phyloP scores from a whole-genome alignment of 192 early-diverging fungal genomes.

The Mortierella alpina region DNA sequence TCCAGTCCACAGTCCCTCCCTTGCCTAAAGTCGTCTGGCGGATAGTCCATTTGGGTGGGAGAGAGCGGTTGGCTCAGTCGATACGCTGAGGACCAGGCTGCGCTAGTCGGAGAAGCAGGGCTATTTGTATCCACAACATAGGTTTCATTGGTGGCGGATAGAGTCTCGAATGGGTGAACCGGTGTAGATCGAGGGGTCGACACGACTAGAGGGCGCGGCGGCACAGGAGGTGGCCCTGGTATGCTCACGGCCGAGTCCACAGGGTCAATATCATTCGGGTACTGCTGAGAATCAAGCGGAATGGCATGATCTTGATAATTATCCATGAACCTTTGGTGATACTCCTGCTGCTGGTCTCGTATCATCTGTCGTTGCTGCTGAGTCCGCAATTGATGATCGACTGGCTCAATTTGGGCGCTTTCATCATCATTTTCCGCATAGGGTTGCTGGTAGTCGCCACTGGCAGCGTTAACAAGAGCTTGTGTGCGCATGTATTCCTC shows the following conservation, averaged over 20 bases:
- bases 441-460: too few relatives aligned
- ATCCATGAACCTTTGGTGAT: not conserved
- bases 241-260: not conserved
- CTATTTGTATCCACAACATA: constrained; percentile 12
- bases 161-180: constrained; percentile 3
- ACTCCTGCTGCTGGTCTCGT: constrained; percentile 10
- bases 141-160: not conserved
- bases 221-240: constrained; percentile 1
- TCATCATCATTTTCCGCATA: too few relatives aligned
- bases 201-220: not conserved
- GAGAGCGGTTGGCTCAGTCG: too few relatives aligned
- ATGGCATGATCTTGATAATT: not conserved
- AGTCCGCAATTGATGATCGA: too few relatives aligned
- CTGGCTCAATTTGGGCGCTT: too few relatives aligned
- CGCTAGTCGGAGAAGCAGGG: not conserved
- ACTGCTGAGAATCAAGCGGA: not conserved
- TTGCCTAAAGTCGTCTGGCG: not conserved
- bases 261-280: not conserved
- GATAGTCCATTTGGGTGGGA: too few relatives aligned
- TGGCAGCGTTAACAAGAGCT: too few relatives aligned
- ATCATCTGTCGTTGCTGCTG: not conserved
- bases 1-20: not conserved
- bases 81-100: too few relatives aligned
- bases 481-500: too few relatives aligned
- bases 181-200: not conserved